A percentile compares a stretch with the other conserved stretches of the same genome.
Evolutionary conservation across 768 basidiomycete species (phyloP).

Genomic region (Lactarius tabidus): DNA sequence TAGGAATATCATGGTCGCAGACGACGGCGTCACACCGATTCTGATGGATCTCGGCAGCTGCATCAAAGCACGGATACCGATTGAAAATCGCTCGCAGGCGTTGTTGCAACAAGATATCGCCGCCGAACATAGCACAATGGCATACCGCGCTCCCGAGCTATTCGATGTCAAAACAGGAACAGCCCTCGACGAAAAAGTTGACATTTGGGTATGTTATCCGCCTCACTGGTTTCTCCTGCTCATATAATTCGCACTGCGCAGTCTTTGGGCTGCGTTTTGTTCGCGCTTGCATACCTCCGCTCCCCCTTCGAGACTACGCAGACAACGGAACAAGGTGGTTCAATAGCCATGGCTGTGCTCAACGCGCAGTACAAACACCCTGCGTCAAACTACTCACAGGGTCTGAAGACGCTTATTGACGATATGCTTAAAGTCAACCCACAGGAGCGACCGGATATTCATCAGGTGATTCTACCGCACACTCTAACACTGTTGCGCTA

Average conservation of each 20-base stretch:
- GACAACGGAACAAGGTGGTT: slow-evolving; percentile 91
- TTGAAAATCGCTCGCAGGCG: slow-evolving; percentile 83
- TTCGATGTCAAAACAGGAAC: slow-evolving; percentile 95
- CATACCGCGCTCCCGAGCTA: slow-evolving; percentile 94
- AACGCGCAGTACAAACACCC: slow-evolving; percentile 94
- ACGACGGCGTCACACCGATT: slow-evolving; percentile 79
- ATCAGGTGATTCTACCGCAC: slow-evolving; percentile 52
- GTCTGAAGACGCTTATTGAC: slow-evolving; percentile 77
- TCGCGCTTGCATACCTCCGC: slow-evolving; percentile 89
- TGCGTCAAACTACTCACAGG: slow-evolving; percentile 78
- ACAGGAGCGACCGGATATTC: slow-evolving; percentile 77
- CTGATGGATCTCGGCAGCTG: slow-evolving; percentile 99
- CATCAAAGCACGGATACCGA: slow-evolving; percentile 75
- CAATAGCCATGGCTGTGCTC: slow-evolving; percentile 95
- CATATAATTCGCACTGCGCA: slow-evolving; percentile 32
- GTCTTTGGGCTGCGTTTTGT: slow-evolving; percentile 96
- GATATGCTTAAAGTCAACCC: slow-evolving; percentile 82
- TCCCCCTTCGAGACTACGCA: slow-evolving; percentile 95
- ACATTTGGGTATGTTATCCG: slow-evolving; percentile 75
- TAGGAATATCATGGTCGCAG: slow-evolving; percentile 96
- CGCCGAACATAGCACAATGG: slow-evolving; percentile 98
- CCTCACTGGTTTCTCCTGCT: neutral
- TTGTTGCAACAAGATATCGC: slow-evolving; percentile 94
- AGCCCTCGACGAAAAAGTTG: slow-evolving; percentile 88
- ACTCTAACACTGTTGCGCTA: slow-evolving; percentile 5